phyloP scores from a whole-genome alignment of 2,329 filamentous ascomycete genomes.

The Cercospora canescens region DNA sequence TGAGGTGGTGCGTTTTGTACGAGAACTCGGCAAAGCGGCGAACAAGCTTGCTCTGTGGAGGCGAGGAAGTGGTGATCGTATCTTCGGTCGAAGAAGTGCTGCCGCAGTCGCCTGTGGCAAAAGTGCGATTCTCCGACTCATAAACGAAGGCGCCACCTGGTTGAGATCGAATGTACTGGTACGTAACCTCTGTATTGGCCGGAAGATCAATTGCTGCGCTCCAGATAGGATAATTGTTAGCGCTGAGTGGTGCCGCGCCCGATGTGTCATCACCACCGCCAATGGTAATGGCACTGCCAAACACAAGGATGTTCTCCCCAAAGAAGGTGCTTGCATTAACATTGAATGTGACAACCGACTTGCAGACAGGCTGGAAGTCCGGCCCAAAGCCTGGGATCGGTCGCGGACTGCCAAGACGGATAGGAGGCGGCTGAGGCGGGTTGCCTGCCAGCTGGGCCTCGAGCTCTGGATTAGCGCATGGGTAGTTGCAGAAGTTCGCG shows the following conservation, averaged over 20 bases:
- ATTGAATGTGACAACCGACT: slow-evolving; percentile 35
- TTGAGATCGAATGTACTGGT: slow-evolving; percentile 36
- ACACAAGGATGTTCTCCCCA: slow-evolving; percentile 39
- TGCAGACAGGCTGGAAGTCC: slow-evolving; percentile 61
- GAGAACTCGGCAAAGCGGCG: slow-evolving; percentile 22
- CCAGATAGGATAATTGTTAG: slow-evolving; percentile 38
- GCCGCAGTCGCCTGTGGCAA: slow-evolving; percentile 35
- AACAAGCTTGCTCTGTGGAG: slow-evolving; percentile 27
- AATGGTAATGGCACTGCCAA: slow-evolving; percentile 35
- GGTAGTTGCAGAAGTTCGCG: slow-evolving; percentile 54
- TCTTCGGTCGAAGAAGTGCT: slow-evolving; percentile 28
- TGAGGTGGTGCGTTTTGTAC: slow-evolving; percentile 14
- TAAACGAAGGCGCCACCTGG: slow-evolving; percentile 36
- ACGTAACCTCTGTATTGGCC: slow-evolving; percentile 32
- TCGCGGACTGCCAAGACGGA: slow-evolving; percentile 61
- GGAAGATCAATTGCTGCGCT: slow-evolving; percentile 35
- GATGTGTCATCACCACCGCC: slow-evolving; percentile 28
- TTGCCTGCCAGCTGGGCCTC: slow-evolving; percentile 44
- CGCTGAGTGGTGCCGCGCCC: slow-evolving; percentile 32
- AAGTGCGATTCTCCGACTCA: slow-evolving; percentile 33
- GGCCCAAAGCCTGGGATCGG: slow-evolving; percentile 68
- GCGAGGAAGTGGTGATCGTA: slow-evolving; percentile 34
- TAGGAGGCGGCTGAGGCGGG: slow-evolving; percentile 63
- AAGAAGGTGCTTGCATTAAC: slow-evolving; percentile 37
- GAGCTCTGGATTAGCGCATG: slow-evolving; percentile 39